phyloP scores from a whole-genome alignment of 1,284 basidiomycete species.

The Phaffia rhodozyma region DNA sequence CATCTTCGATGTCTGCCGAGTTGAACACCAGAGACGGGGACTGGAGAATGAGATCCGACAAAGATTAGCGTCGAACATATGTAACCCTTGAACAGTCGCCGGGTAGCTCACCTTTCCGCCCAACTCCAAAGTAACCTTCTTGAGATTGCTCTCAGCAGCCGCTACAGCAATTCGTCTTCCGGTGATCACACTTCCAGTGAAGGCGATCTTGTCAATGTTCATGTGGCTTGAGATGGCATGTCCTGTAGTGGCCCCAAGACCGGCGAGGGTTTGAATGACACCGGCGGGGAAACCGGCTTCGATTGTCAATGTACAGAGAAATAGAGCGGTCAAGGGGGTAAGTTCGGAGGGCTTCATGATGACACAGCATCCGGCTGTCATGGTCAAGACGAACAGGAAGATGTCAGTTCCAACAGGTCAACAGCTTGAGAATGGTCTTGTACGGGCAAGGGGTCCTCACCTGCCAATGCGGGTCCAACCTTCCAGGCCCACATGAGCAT shows the following conservation, averaged over 20 bases:
- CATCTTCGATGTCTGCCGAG: slow-evolving; percentile 53
- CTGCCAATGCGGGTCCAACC: slow-evolving; percentile 70
- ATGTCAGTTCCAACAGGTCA: not conserved
- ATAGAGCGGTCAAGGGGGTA: slow-evolving; percentile 71
- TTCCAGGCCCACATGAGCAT: slow-evolving; percentile 85
- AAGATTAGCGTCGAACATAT: not conserved
- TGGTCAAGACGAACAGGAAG: not conserved
- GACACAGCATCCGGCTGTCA: slow-evolving; percentile 30
- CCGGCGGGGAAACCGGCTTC: slow-evolving; percentile 70
- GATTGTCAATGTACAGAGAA: slow-evolving; percentile 25
- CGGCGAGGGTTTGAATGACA: slow-evolving; percentile 82
- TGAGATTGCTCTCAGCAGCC: slow-evolving; percentile 71
- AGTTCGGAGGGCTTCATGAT: slow-evolving; percentile 43
- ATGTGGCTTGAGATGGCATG: slow-evolving; percentile 66
- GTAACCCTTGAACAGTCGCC: not conserved
- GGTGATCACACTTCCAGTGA: slow-evolving; percentile 53
- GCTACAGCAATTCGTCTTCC: slow-evolving; percentile 77
- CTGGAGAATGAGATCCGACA: slow-evolving; percentile 18
- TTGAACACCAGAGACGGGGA: slow-evolving; percentile 39
- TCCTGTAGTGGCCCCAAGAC: slow-evolving; percentile 70
- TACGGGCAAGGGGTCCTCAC: no score
- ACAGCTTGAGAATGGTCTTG: not conserved
- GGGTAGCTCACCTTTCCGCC: slow-evolving; percentile 34
- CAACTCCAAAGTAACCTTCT: slow-evolving; percentile 48
- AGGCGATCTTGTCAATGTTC: slow-evolving; percentile 61